A percentile compares a stretch with the other conserved stretches of the same genome.
phyloP scores from a whole-genome alignment of 176 grass and related monocot genomes.

The Microstegium vimineum region DNA sequence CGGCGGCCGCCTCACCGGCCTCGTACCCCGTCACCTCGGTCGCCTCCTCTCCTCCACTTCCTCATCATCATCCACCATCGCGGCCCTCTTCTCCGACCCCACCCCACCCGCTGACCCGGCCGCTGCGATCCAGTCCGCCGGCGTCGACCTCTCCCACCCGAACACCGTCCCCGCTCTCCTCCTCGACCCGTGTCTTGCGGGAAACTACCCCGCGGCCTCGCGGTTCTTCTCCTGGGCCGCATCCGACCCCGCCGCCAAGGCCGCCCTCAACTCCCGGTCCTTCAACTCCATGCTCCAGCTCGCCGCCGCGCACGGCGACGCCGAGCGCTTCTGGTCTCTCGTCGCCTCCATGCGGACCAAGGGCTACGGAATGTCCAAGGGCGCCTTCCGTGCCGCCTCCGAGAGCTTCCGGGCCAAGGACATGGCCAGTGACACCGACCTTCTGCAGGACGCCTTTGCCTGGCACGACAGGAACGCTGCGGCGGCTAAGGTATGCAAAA shows the following conservation, averaged over 20 bases:
- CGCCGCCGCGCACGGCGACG: conserved; percentile 42
- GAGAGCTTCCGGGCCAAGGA: conserved; percentile 47
- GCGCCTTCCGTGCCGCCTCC: conserved; percentile 45
- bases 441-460: conserved; percentile 47
- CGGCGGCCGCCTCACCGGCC: neutral
- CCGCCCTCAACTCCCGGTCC: conserved; percentile 44
- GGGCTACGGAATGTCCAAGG: conserved; percentile 62
- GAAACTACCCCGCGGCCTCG: conserved; percentile 39
- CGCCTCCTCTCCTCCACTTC: conserved; percentile 9
- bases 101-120: conserved; percentile 19
- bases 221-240: conserved; percentile 59
- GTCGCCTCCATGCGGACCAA: conserved; percentile 54
- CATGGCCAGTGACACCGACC: conserved; percentile 44
- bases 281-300: conserved; percentile 73
- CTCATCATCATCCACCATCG: conserved; percentile 26
- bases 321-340: conserved; percentile 55
- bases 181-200: conserved; percentile 34
- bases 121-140: conserved; percentile 36
- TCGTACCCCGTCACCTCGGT: neutral
- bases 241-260: neutral
- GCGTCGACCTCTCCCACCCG: conserved; percentile 46
- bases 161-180: conserved; percentile 52
- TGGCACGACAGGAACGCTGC: conserved; percentile 37
- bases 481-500: conserved; percentile 38
- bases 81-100: conserved; percentile 40